Base-by-base conservation (phyloP, 176 grass and related monocot genomes). In the Rhynchospora pubera region DNA sequence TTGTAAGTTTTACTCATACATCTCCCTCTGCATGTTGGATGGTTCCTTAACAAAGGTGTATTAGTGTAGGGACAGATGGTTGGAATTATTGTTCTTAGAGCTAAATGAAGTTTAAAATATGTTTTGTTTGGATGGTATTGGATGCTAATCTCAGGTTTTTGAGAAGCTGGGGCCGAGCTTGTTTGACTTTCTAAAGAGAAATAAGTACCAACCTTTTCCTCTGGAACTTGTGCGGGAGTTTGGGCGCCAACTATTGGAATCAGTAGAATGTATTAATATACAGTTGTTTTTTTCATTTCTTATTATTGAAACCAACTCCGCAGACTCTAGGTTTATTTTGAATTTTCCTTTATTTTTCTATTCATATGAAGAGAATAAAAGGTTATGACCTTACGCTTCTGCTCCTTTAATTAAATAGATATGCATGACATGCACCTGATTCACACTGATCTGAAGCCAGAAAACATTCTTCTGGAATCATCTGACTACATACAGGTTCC, bases 91-190 rank as follows among this genome's bases (percentile, higher is more conserved):
- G 23, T 86, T 84, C 57, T 87, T 91, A 81, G 84, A 85, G 62
- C 74, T 70, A 83, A 89, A 68, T 84, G 80, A 75, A 75, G 71
- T 75, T 75, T 75, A 47, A 91, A 90, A 93, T 78, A 88, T 85
- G 79, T 70, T 85, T 88, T 92, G 85, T 89, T 94, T 92, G 88
- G 86, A 94, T 92, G 90, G 65, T 88, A 88, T 89, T 94, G 80
- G 62, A 92, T 98, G 84, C 60, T 97, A 87, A 91, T 94, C 86
- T 91, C 96, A 98, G 96, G 96, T 98, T 51, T 98, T 94, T 98
- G 96, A 98, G 96, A 98, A 94, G 96, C 96, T 98, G 94, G 96
- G 96, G 65, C 96, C 96, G 74, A 98, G 96, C 87, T 93, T 98
- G 82, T 98, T 89, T 98, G 96, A 94, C 92, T 98, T 93, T 93